Percentiles rank a stretch among this genome's conserved stretches.
These are phyloP conservation scores for Zymoseptoria crescenta DNA, from an alignment of 2,329 filamentous ascomycete species.

Conservation along the genomic window DNA sequence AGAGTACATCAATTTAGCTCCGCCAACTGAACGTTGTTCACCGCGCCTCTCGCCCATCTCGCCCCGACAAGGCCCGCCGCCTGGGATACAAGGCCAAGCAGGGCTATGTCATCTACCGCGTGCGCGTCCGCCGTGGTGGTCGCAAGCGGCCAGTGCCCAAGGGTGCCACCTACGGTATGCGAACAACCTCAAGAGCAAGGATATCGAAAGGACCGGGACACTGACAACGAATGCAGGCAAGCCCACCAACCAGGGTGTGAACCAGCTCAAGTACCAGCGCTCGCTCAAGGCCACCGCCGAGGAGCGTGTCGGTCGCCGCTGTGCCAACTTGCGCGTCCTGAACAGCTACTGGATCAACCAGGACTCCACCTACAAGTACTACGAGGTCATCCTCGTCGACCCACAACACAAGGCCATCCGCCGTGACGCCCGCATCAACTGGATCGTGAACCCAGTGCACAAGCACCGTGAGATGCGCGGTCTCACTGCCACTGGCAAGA, in stretches of 20 bases:
- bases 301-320: conserved; percentile 98
- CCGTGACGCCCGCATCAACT: conserved; percentile 98
- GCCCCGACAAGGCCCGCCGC: conserved; percentile 99
- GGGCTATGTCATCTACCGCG: conserved; percentile 99
- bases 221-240: conserved; percentile 60
- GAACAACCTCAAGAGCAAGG: conserved; percentile 4
- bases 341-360: conserved; percentile 99
- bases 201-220: conserved; percentile 1
- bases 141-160: conserved; percentile 94
- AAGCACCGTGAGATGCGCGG: conserved; percentile 99
- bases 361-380: conserved; percentile 99
- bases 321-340: conserved; percentile 97
- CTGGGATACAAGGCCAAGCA: conserved; percentile 99
- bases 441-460: conserved; percentile 99
- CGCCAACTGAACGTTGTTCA: conserved; percentile 99
- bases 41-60: conserved; percentile 94
- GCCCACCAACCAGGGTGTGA: conserved; percentile 99
- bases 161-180: conserved; percentile 97
- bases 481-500: conserved; percentile 98
- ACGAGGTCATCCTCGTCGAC: conserved; percentile 98
- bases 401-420: conserved; percentile 99
- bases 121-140: conserved; percentile 95
- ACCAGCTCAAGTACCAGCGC: conserved; percentile 99
- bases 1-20: conserved; percentile 99
- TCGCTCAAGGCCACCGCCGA: conserved; percentile 96